Base-by-base conservation (phyloP, 306 rosid species). In the Quercus bicolor region DNA sequence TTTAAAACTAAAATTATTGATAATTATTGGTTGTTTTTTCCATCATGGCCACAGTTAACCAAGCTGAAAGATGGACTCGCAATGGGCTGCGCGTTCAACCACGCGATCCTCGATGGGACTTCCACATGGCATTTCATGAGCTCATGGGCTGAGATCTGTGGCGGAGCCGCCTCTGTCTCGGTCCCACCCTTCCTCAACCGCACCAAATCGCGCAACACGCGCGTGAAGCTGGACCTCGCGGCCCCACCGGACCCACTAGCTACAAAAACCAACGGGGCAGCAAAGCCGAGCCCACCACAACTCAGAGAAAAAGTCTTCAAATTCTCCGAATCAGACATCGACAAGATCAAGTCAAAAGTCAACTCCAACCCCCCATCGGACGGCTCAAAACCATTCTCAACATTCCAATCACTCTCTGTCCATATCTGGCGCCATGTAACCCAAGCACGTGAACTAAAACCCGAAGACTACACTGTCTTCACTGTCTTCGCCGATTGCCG, bases 91-190 rank as follows among this genome's bases (percentile, higher is more conserved):
- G 98, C 99, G 20, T 91, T 95, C 86, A 95, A 95, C 87, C 99
- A 95, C 51, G 98, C 96, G 1, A 82, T 95, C 28, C 86, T 95
- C 0, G 99, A 95, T 12, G 99, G 99, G 0, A 88, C 96, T 0
- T 83, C 98, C 89, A 92, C 97, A 71, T 95, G 99, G 99, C 96
- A 93, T 56, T 95, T 95, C 86, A 88, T 95, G 98, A 93, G 81
- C 20, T 87, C 99, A 13, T 95, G 99, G 99, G 93, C 98, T 9
- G 94, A 89, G 80, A 72, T 87, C 26, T 93, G 98, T 73, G 24
- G 79, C 0, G 98, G 97, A 0, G 57, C 94, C 21, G 73, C 84
- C 3, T 69, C 85, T 6, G 77, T 87, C 8, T 80, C 97, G 18
- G 79, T 82, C 75, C 73, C 45, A 6, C 99, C 99, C 3, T 91